Evolutionary conservation across 306 rosid species (phyloP), one percentile per base, ranked within the genome.

Genomic region (Trichosanthes truncata): DNA sequence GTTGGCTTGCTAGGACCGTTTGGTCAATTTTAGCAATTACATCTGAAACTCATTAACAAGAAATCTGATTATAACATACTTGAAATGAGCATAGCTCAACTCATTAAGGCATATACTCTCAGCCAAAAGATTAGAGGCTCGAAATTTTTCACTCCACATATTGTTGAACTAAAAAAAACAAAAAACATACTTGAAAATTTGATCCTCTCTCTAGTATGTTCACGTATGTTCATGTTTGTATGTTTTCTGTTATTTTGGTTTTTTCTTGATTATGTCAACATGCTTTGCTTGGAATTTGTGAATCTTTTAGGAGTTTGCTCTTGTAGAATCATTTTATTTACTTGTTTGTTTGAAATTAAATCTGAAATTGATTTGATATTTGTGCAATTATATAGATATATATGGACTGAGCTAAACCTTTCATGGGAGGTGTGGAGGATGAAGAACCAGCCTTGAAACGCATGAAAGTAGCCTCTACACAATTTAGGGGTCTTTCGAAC

Each of bases 371-470:
- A 68, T 29, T 41, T 69, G 35, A 69, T 17, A 85, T 68, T 79
- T 76, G 74, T 74, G 15, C 66, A 68, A 74, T 67, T 79, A 84
- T 68, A 23, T 80, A 85, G 78, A 74, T 82, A 88, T 95, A 84
- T 90, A 96, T 96, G 99, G 99, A 93, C 96, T 96, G 98, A 96
- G 91, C 92, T 86, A 31, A 79, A 85, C 98, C 84, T 96, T 95
- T 93, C 98, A 96, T 96, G 99, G 99, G 99, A 90, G 96, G 99
- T 87, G 97, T 90, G 87, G 98, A 88, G 77, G 98, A 96, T 96
- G 99, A 93, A 90, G 98, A 93, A 87, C 99, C 98, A 93, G 96
- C 92, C 51, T 86, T 87, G 71, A 96, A 96, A 88, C 98, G 99
- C 33, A 86, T 96, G 97, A 96, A 91, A 80, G 61, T 93, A 74